Conservation (phyloP, 2,329 filamentous ascomycete species). For the Dendrostoma leiphaemia region DNA sequence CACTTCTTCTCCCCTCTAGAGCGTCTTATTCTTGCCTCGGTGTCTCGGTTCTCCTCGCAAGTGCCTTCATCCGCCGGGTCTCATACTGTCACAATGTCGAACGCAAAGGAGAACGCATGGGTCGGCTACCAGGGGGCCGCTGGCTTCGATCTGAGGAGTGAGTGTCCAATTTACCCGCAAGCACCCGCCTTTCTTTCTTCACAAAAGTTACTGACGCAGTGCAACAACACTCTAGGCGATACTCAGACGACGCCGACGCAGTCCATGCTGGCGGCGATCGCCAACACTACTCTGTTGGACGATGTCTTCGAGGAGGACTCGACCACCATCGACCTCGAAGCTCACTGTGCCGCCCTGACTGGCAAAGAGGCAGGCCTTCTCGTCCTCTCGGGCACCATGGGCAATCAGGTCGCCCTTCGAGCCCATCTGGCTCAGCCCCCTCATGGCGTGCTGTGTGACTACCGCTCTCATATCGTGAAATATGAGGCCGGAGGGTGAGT, state of each 20-base stretch:
- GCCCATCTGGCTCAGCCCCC: conserved; percentile 77
- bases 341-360: conserved; percentile 69
- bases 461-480: conserved; percentile 72
- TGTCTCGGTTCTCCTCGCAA: background rate
- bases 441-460: conserved; percentile 75
- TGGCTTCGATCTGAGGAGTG: conserved; percentile 39
- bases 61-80: background rate
- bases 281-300: conserved; percentile 72
- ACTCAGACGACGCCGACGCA: conserved; percentile 70
- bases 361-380: conserved; percentile 76
- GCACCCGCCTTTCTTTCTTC: too few relatives aligned
- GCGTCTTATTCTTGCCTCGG: background rate
- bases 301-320: conserved; percentile 81
- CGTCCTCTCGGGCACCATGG: conserved; percentile 90
- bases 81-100: conserved; percentile 9
- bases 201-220: too few relatives aligned
- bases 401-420: conserved; percentile 82
- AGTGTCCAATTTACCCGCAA: too few relatives aligned
- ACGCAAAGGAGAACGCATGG: conserved; percentile 28
- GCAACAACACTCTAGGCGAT: too few relatives aligned
- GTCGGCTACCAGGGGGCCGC: conserved; percentile 36
- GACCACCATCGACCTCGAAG: conserved; percentile 74
- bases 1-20: background rate
- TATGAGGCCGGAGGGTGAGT: conserved; percentile 61
- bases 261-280: conserved; percentile 79